Evolutionary conservation across 768 basidiomycete genomes (phyloP), one percentile per base, ranked within the genome.

Genomic region (Brasilioporus rufonigricans): DNA sequence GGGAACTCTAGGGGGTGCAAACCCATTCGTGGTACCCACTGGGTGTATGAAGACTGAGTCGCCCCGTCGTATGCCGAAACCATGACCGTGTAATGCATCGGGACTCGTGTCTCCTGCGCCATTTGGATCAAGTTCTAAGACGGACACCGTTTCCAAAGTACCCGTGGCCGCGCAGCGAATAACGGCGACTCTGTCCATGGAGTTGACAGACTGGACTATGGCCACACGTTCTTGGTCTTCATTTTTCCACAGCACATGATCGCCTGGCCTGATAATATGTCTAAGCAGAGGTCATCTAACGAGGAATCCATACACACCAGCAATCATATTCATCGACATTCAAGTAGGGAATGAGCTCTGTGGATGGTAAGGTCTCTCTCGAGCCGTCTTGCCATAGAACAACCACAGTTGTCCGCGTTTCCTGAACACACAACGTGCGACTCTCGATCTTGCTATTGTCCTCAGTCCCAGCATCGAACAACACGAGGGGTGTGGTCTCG

Each of bases 281-380:
- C 27, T 64, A 54, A 61, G 53, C 24, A 36, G 40, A 46, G 11
- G 26, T 29, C 11, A 11, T 19, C 41, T 27, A 19, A 43, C 9
- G 44, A 53, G 10, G 4, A 41, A 48, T 12, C 11, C 13, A 23
- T 27, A 70, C 86, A 63, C 60, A 90, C 89, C 90, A 94, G 69
- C 87, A 91, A 67, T 93, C 94, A 67, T 90, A 91, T 71, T 97
- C 94, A 68, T 96, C 94, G 11, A 92, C 82, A 56, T 91, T 91
- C 48, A 88, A 68, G 66, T 95, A 89, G 4, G 92, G 93, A 40
- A 94, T 84, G 19, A 95, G 73, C 21, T 84, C 78, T 11, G 77
- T 80, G 23, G 91, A 80, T 43, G 73, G 77, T 36, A 87, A 51
- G 3, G 74, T 78, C 71, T 93, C 89, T 46, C 69, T 74, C 19